Base-by-base conservation (phyloP, 78 protist species). In the Mastigamoeba balamuthi region DNA sequence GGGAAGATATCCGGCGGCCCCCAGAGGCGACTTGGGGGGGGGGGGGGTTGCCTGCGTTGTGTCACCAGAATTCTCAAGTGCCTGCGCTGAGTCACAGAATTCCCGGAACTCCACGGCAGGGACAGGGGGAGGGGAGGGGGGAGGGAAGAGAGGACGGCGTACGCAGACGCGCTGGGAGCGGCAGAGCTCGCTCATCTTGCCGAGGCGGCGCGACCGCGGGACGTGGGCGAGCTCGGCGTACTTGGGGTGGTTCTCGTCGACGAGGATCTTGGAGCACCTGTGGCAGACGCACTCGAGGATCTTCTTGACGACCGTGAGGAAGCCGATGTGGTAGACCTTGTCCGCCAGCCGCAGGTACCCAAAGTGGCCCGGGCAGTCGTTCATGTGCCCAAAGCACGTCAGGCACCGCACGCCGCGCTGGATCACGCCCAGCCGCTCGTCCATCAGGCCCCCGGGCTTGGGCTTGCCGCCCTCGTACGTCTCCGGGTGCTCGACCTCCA, bases 331-430 rank as follows among this genome's bases (percentile, higher is more conserved):
- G 81, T 72, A 94, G 66, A 97, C 92, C 0, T 99, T 98, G 63
- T 75, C 69, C 2, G 81, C 92, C 1, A 98, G 94, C 27, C 82
- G 88, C 17, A 98, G 39, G 84, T 94, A 94, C 10, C 99, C 99
- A 36, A 97, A 95, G 78, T 98, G 99, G 6, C 99, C 99, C 0
- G 98, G 98, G 80, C 99, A 98, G 28, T 92, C 94, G 3, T 73
- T 43, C 76, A 28, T 9, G n/a, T 66, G 63, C 27, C 86, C 78
- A 28, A 65, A 5, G 75, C 99, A 97, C 1, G 96, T 95, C 64
- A 48, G 73, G 89, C 99, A 97, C 5, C 25, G 65, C 64, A 58
- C 44, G 4, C 33, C 27, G 25, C 78, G 25, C 30, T 94, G 97
- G 35, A 90, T 73, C 1, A 95, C 65, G 37, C 99, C 99, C 90